Percentiles rank a stretch among this genome's conserved stretches.
Evolutionary conservation across 192 early-diverging fungal species (phyloP).

Genomic region (Gaertneriomyces sp.): DNA sequence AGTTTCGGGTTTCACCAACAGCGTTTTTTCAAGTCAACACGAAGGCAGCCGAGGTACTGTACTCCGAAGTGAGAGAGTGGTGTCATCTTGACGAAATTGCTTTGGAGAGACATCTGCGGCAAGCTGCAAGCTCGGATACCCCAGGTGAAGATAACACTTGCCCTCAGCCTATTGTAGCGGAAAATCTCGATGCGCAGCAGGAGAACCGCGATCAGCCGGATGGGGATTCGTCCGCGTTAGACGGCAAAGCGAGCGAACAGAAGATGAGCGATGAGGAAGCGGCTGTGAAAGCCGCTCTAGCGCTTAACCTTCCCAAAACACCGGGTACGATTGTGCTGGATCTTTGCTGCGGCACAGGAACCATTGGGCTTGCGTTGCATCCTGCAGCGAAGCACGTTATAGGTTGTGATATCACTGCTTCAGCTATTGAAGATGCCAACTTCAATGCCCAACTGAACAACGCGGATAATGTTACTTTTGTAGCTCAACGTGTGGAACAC

Average conservation of each 20-base stretch:
- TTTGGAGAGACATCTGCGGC: neutral
- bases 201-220: neutral
- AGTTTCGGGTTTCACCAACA: constrained; percentile 68
- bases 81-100: constrained; percentile 35
- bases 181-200: neutral
- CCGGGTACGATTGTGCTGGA: constrained; percentile 56
- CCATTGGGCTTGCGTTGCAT: constrained; percentile 76
- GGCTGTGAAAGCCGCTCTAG: constrained; percentile 8
- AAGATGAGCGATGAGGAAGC: neutral
- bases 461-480: constrained; percentile 58
- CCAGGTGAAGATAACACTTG: neutral
- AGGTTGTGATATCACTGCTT: constrained; percentile 66
- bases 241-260: constrained; percentile 5
- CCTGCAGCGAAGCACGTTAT: constrained; percentile 61
- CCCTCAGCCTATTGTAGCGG: neutral
- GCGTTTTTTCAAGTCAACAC: constrained; percentile 83
- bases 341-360: constrained; percentile 82
- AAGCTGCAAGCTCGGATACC: neutral
- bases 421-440: constrained; percentile 73
- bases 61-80: constrained; percentile 50
- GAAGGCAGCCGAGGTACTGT: constrained; percentile 63
- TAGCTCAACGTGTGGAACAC: constrained; percentile 62
- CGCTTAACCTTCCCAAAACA: constrained; percentile 7
- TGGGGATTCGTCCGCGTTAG: constrained; percentile 6
- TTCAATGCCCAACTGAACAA: constrained; percentile 56